Evolutionary conservation across 176 grass and related monocot genomes (phyloP), one percentile per base, ranked within the genome.

Genomic region (Oryza meyeriana): DNA sequence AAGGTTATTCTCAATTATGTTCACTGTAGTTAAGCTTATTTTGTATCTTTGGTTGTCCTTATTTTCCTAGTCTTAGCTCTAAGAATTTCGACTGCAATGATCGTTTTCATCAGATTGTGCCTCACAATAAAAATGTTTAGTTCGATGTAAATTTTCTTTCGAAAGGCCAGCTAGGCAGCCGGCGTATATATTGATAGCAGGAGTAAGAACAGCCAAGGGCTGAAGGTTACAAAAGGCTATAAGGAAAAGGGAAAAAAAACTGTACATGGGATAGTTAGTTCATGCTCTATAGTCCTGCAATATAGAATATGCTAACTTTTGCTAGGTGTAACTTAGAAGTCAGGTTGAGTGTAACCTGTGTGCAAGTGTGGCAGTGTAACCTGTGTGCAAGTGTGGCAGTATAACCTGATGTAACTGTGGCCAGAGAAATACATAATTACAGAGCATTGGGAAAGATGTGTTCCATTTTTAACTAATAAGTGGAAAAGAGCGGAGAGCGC

Each of bases 11-110:
- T 11, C 8, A 52, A 20, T 65, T 73, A 14, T 64, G 16, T 30
- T 64, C 17, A 20, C 47, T 52, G 47, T 16, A 47, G 44, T 47
- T 47, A 47, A 47, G 44, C 13, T 4, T 16, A 4, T 16, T 11
- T 47, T 16, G 13, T 52, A 55, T 55, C 6, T 55, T 55, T 55
- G 50, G 50, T 55, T 22, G 20, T 22, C 50, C 7, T 20, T 22
- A 22, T 55, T 55, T 55, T 55, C 6, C 6, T 55, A 55, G 50
- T 55, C 29, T 71, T 65, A 25, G 69, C 24, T 12, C 45, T 48
- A 82, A 76, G 45, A 8, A 75, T 82, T 67, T 82, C 6, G 48
- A 61, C 76, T 3, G 3, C 59, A 48, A 69, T 48, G 27, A 59
- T 42, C 1, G 8, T 32, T 80, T 26, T 25, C 1, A 48, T 16